Evolutionary conservation across 306 rosid genomes (phyloP), one percentile per base, ranked within the genome.

Genomic region (Carpinus fangiana): DNA sequence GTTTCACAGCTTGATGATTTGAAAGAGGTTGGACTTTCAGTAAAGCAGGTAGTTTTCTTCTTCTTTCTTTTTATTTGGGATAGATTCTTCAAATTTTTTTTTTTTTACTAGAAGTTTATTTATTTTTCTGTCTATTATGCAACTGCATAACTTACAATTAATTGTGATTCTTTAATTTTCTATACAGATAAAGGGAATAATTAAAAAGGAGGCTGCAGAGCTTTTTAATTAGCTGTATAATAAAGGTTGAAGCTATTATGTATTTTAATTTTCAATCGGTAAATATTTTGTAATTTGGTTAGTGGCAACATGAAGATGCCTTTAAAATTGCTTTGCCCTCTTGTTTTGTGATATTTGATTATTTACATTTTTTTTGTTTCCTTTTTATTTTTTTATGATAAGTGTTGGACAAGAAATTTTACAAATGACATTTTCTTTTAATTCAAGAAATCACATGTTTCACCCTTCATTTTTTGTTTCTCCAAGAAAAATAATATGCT

Each of bases 1-100:
- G 7, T 52, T 71, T 17, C 38, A 74, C 89, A 95, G 98, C 83
- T 95, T 48, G 98, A 92, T 81, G 98, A 95, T 86, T 77, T 95
- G 57, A 85, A 81, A 82, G 87, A 86, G 11, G 89, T 95, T 77
- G 98, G 98, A 78, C 88, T 95, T 53, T 87, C 98, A 0, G 93
- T 85, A 12, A 95, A 92, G 79, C 97, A 90, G 96, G 98, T 94
- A 67, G 52, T 13, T 67, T 81, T 78, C 55, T 74, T 38, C 21
- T 75, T 71, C 14, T 7, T 46, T 59, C 57, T 34, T 12, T 3
- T 18, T 77, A 3, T 67, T 12, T 21, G 13, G 3, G 60, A 57
- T 65, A 1, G 36, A 28, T 57, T 20, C 1, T 21, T 54, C 5
- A 41, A 41, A n/a, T n/a, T n/a, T n/a, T n/a, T 41, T 41, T 41